A percentile compares a stretch with the other conserved stretches of the same genome.
phyloP scores from a whole-genome alignment of 352 stramenopile species.

The Pythium angustatum region DNA sequence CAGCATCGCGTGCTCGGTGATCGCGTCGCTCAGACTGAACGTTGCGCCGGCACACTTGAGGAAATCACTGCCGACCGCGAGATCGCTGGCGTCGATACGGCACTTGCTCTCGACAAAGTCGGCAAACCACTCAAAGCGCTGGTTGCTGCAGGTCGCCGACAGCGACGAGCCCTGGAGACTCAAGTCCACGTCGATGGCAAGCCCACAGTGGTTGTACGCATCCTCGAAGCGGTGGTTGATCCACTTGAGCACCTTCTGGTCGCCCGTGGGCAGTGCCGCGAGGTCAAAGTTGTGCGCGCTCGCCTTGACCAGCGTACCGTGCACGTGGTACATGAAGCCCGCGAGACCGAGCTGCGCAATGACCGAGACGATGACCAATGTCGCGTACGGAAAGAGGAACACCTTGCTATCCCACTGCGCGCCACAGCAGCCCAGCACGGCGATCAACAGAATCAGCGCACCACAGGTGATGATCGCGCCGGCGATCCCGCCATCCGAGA shows the following conservation, averaged over 20 bases:
- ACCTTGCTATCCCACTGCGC: constrained; percentile 87
- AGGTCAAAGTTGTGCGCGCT: constrained; percentile 73
- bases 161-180: constrained; percentile 44
- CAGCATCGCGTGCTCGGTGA: constrained; percentile 80
- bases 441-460: constrained; percentile 76
- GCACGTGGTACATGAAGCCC: constrained; percentile 80
- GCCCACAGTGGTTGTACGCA: constrained; percentile 71
- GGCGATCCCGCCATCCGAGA: constrained; percentile 76
- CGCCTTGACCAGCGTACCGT: constrained; percentile 67
- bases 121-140: constrained; percentile 71
- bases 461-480: constrained; percentile 81
- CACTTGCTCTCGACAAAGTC: constrained; percentile 74
- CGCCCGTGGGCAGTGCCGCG: constrained; percentile 46
- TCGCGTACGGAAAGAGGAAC: constrained; percentile 83
- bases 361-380: constrained; percentile 76
- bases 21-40: constrained; percentile 61
- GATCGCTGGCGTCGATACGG: constrained; percentile 53
- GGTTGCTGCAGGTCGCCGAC: constrained; percentile 54
- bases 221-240: constrained; percentile 80
- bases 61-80: constrained; percentile 61
- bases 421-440: constrained; percentile 74
- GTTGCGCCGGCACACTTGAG: constrained; percentile 64
- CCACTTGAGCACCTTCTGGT: constrained; percentile 69
- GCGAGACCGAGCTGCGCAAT: constrained; percentile 76
- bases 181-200: constrained; percentile 65